Evolutionary conservation across 2,329 filamentous ascomycete genomes (phyloP), one percentile per base, ranked within the genome.

Genomic region (Bisporella sp.): DNA sequence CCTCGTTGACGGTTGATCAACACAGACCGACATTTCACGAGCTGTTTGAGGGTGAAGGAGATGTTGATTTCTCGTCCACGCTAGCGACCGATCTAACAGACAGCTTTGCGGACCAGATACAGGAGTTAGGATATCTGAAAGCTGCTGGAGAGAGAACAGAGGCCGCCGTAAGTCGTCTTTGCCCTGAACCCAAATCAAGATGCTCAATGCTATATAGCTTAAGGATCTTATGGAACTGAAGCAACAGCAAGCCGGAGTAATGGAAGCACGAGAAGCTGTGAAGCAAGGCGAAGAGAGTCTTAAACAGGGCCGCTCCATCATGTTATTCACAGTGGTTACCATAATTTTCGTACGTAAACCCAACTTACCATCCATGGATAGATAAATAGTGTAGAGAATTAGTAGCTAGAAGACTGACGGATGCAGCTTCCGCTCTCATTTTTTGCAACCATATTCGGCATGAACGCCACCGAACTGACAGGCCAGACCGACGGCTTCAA

Each of bases 171-270:
- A n/a, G 41, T n/a, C n/a, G 35, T 3, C 35, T 39, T n/a, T n/a
- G 35, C 3, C 8, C 31, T 31, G 21, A 6, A 5, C n/a, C 31
- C 30, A 7, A 45, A n/a, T n/a, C 29, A 31, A 45, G 8, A 35
- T 39, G 30, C 29, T 5, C 40, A 5, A 35, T 30, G 28, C 28
- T 12, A 47, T n/a, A 32, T 21, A 53, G 53, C 33, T 55, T 33
- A 46, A 51, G 11, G 67, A 71, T 47, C 60, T 74, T 1, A 58
- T 73, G 2, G 64, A 60, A 0, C 59, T 74, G 28, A 74, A 74
- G 49, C 71, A 73, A 33, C 71, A 75, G 51, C 72, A 74, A 49
- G 70, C 71, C 0, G 66, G 69, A 35, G 67, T 73, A 1, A 62
- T 73, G 4, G 68, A 75, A 51, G 71, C 72, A 0, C 69, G 67